Base-by-base conservation (phyloP, 495 filamentous ascomycete species). In the Lasiosphaeria miniovina region DNA sequence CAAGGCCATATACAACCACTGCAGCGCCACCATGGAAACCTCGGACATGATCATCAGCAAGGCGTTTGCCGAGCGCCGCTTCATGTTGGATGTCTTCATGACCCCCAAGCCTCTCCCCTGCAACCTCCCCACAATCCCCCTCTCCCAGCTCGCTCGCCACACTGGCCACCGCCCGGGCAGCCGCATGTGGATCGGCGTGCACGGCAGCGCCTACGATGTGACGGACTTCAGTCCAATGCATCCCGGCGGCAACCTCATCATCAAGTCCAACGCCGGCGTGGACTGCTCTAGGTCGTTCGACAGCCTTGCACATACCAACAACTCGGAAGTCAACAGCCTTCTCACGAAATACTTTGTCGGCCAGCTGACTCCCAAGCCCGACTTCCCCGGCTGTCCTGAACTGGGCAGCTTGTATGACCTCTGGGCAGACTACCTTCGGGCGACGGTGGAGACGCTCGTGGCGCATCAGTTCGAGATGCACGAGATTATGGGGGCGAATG, bases 61-160 rank as follows among this genome's bases (percentile, higher is more conserved):
- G 55, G 78, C 78, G 7, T 81, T 82, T 57, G 78, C 79, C 0
- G 79, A 82, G 62, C 71, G 79, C 0, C 69, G 78, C 38, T 77
- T 82, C 58, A 82, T 82, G 79, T 70, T 82, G 2, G 79, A 82
- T 56, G 78, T 82, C 54, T 82, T 81, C 65, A 82, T 82, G 79
- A 80, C 78, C 12, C 79, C 78, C 6, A 76, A 74, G 60, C 73
- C 77, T 3, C 72, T 82, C 45, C 74, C 77, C 10, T 79, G 73
- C 65, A 77, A 79, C 49, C 62, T 75, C 24, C 75, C 78, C 14
- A 74, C 75, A 0, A 75, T 81, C 52, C 71, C 76, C 8, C 58
- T 82, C 9, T 79, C 77, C n/a, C 71, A 77, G 60, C 75, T 82
- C 31, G 73, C 77, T 8, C 64, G 67, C 17, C 70, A 80, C 55